phyloP scores from a whole-genome alignment of 441 rosid species.

The Capsella rubella region DNA sequence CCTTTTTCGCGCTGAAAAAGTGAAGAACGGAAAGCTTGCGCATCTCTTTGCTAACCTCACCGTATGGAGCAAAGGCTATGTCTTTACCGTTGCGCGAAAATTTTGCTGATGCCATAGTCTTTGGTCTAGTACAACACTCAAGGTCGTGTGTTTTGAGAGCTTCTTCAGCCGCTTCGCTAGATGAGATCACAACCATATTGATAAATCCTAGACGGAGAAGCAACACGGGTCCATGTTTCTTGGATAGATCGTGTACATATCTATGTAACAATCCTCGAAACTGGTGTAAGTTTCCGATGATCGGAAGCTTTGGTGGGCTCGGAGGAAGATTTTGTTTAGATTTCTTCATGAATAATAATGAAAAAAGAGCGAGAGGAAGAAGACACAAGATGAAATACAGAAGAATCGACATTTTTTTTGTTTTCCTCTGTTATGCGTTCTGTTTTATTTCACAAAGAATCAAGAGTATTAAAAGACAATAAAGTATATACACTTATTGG shows the following conservation, averaged over 20 bases:
- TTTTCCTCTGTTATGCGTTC: conserved; percentile 12
- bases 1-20: conserved; percentile 52
- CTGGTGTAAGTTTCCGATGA: conserved; percentile 60
- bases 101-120: conserved; percentile 6
- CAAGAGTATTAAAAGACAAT: neutral
- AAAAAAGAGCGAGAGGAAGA: neutral
- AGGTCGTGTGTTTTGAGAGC: conserved; percentile 53
- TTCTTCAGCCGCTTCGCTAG: conserved; percentile 54
- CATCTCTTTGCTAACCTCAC: conserved; percentile 51
- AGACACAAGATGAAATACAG: neutral
- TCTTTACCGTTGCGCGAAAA: conserved; percentile 49
- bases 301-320: conserved; percentile 55
- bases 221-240: conserved; percentile 56
- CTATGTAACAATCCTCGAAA: conserved; percentile 44
- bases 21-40: conserved; percentile 48
- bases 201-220: conserved; percentile 47
- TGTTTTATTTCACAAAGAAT: neutral
- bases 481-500: neutral
- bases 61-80: conserved; percentile 46
- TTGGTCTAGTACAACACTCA: conserved; percentile 57
- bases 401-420: conserved; percentile 29
- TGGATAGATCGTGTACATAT: conserved; percentile 47
- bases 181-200: conserved; percentile 45
- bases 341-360: conserved; percentile 6
- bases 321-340: conserved; percentile 46